Evolutionary conservation across 1,139 yeast species (phyloP).

Genomic region (Meyerozyma guilliermondii): DNA sequence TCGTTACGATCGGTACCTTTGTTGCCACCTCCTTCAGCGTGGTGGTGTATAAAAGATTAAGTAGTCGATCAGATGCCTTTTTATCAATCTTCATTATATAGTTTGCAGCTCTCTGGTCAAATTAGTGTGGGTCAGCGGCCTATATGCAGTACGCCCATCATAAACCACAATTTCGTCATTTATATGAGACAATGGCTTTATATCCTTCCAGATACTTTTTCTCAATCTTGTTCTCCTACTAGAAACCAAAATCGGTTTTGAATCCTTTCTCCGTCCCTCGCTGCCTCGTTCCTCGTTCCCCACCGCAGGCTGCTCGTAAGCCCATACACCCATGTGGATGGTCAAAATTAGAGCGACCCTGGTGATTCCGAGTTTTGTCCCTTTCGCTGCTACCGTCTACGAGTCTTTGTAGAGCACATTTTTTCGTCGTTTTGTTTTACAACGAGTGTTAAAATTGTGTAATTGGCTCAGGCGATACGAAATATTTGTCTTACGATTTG

Average conservation of each 20-base stretch:
- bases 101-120: background rate
- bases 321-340: background rate
- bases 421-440: background rate
- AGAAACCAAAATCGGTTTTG: too few relatives aligned
- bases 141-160: too few relatives aligned
- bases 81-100: conserved; percentile 4
- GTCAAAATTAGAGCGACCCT: background rate
- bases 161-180: too few relatives aligned
- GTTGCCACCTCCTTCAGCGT: conserved; percentile 26
- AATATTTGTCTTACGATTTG: background rate
- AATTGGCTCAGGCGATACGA: background rate
- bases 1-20: conserved; percentile 22
- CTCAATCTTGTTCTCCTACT: too few relatives aligned
- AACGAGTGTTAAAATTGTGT: background rate
- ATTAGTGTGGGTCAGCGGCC: too few relatives aligned
- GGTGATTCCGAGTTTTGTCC: background rate
- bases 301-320: background rate
- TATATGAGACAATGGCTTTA: too few relatives aligned
- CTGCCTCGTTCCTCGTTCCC: background rate
- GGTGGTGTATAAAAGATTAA: conserved; percentile 26
- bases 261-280: background rate
- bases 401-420: background rate
- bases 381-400: background rate
- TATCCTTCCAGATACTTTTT: too few relatives aligned
- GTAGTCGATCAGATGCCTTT: conserved; percentile 23